Base-by-base conservation (phyloP, 345 rosid species). In the Tarenaya hassleriana region DNA sequence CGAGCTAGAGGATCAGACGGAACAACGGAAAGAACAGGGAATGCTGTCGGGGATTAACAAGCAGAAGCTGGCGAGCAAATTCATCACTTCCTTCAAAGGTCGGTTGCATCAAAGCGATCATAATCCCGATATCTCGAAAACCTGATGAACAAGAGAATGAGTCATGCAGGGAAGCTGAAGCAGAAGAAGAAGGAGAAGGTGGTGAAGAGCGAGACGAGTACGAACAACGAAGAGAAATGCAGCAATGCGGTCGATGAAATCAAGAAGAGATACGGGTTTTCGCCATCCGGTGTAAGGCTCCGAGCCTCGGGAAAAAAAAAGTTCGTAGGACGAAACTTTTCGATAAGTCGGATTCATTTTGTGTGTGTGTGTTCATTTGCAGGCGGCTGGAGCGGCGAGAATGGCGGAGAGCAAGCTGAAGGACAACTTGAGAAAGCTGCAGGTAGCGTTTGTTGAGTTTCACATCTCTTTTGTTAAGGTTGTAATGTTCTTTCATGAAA, bases 201-300 rank as follows among this genome's bases (percentile, higher is more conserved):
- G 50, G 69, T 50, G 1, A 91, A 81, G 84, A 82, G 57, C 56
- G 92, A 87, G 39, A 82, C 81, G 60, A 73, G 14, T 34, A 56
- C 48, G 18, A 59, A 51, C 50, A 78, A 75, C 63, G 88, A 86
- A n/a, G n/a, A n/a, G n/a, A n/a, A n/a, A n/a, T n/a, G 71, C 31
- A 59, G 75, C 2, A 73, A 61, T 41, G 40, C 84, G 14, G 81
- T 91, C 4, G 88, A 87, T 52, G 86, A 82, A 68, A 84, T 91
- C 63, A 84, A 87, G 89, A 87, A 77, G 77, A 87, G 70, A 74
- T 91, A 91, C 4, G 96, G 95, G 4, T 84, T 84, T 68, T 69
- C 94, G 14, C 45, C 66, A 1, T 67, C 92, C 1, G 71, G 73
- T 29, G 96, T 87, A 72, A 77, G 89, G 68, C 16, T n/a, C 10